Evolutionary conservation across 306 rosid genomes (phyloP).

Genomic region (Quercus dentata): DNA sequence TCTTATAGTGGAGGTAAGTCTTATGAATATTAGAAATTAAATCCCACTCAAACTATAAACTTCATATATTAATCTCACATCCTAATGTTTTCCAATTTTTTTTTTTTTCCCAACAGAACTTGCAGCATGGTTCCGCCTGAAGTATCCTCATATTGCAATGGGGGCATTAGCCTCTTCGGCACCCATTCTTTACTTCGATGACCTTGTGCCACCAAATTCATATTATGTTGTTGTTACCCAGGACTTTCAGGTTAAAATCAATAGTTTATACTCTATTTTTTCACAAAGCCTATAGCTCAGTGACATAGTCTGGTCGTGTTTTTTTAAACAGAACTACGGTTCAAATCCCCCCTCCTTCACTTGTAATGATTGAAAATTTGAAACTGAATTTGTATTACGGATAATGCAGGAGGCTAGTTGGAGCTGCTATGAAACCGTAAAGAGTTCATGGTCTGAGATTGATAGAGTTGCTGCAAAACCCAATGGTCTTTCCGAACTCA

Average conservation of each 20-base stretch:
- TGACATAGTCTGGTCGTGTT: too few relatives aligned
- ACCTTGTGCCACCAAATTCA: slow-evolving; percentile 24
- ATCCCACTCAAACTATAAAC: background rate
- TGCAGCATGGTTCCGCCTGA: slow-evolving; percentile 49
- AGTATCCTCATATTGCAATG: slow-evolving; percentile 41
- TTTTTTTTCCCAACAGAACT: slow-evolving; percentile 22
- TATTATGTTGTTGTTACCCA: slow-evolving; percentile 23
- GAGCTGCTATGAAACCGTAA: slow-evolving; percentile 38
- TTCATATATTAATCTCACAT: background rate
- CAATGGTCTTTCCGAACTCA: slow-evolving; percentile 51
- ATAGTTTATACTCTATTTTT: background rate
- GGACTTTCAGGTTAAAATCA: slow-evolving; percentile 28
- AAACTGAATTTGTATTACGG: background rate
- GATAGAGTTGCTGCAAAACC: slow-evolving; percentile 37
- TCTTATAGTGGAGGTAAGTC: slow-evolving; percentile 72
- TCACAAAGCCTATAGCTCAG: too few relatives aligned
- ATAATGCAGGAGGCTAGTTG: slow-evolving; percentile 31
- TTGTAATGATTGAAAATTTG: too few relatives aligned
- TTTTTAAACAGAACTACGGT: too few relatives aligned
- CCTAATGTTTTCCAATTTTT: background rate
- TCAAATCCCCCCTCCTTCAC: too few relatives aligned
- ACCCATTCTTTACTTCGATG: slow-evolving; percentile 39
- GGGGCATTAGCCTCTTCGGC: slow-evolving; percentile 55
- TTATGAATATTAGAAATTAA: background rate
- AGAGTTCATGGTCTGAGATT: slow-evolving; percentile 55